phyloP scores from a whole-genome alignment of 2,329 filamentous ascomycete genomes.

The Ilyonectria sp. region DNA sequence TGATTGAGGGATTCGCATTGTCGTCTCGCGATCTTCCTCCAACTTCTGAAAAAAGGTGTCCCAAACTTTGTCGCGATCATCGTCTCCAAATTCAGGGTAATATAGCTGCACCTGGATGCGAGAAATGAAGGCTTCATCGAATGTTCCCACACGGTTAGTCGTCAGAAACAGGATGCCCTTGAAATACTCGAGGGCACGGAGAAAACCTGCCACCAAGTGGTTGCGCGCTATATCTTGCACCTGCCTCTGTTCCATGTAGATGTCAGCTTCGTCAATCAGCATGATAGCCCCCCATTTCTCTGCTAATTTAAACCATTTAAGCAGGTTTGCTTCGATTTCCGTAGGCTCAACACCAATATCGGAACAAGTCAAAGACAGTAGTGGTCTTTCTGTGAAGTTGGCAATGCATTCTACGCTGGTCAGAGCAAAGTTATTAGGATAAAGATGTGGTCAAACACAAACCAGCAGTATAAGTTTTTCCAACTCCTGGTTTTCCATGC shows the following conservation, averaged over 20 bases:
- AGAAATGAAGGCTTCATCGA: slow-evolving; percentile 52
- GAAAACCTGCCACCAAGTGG: slow-evolving; percentile 40
- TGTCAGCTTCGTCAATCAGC: slow-evolving; percentile 48
- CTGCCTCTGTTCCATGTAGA: slow-evolving; percentile 33
- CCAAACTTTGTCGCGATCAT: slow-evolving; percentile 47
- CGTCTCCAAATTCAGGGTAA: slow-evolving; percentile 48
- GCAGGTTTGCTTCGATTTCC: slow-evolving; percentile 35
- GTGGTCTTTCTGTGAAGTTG: slow-evolving; percentile 47
- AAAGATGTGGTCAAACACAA: neutral
- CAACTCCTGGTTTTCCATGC: slow-evolving; percentile 44
- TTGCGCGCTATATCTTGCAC: slow-evolving; percentile 18
- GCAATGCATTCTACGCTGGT: slow-evolving; percentile 51
- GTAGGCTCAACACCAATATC: slow-evolving; percentile 39
- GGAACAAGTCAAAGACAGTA: slow-evolving; percentile 50
- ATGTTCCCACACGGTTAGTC: slow-evolving; percentile 48
- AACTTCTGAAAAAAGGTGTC: slow-evolving; percentile 47
- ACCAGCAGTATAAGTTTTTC: slow-evolving; percentile 52
- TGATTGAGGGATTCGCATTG: slow-evolving; percentile 39
- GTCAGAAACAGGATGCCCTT: slow-evolving; percentile 52
- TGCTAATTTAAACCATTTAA: slow-evolving; percentile 37
- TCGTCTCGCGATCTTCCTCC: slow-evolving; percentile 40
- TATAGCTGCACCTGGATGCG: slow-evolving; percentile 48
- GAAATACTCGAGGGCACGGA: slow-evolving; percentile 50
- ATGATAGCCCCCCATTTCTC: slow-evolving; percentile 47
- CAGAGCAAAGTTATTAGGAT: neutral